phyloP scores from a whole-genome alignment of 164 flowering plant species.

The Magnolia officinalis region DNA sequence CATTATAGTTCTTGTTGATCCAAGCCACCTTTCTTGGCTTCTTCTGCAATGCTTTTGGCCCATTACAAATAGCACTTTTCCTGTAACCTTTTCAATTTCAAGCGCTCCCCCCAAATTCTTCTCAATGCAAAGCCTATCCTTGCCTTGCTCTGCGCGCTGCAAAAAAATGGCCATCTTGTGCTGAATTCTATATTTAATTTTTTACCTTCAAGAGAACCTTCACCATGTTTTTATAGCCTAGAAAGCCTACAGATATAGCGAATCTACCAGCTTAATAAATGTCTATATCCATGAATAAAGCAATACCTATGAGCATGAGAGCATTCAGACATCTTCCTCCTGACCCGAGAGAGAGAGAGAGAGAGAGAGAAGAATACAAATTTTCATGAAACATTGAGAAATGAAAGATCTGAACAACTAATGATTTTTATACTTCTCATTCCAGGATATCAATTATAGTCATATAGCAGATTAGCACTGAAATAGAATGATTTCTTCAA shows the following conservation, averaged over 20 bases:
- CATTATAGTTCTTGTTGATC: not conserved
- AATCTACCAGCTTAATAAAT: too few species aligned
- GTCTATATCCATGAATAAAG: not conserved
- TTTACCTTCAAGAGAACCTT: not conserved
- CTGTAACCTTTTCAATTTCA: slow-evolving; percentile 40
- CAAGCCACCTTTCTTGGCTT: slow-evolving; percentile 64
- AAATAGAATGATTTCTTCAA: too few species aligned
- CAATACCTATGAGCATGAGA: slow-evolving; percentile 63
- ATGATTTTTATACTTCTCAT: too few species aligned
- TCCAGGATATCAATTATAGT: too few species aligned
- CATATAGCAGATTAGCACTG: too few species aligned
- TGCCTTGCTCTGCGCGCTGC: slow-evolving; percentile 62
- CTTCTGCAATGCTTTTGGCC: slow-evolving; percentile 57
- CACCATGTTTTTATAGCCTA: not conserved
- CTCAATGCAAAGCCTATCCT: slow-evolving; percentile 50
- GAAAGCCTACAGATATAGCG: too few species aligned
- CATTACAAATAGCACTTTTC: slow-evolving; percentile 54
- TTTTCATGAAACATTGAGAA: too few species aligned
- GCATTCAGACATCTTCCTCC: slow-evolving; percentile 61
- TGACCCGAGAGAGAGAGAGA: too few species aligned
- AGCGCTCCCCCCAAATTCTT: slow-evolving; percentile 52
- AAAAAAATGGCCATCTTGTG: slow-evolving; percentile 11
- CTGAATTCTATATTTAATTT: too few species aligned
- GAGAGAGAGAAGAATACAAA: too few species aligned
- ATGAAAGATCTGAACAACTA: too few species aligned